Base-by-base conservation (phyloP, 768 basidiomycete genomes). In the Rhodotorula graminis region DNA sequence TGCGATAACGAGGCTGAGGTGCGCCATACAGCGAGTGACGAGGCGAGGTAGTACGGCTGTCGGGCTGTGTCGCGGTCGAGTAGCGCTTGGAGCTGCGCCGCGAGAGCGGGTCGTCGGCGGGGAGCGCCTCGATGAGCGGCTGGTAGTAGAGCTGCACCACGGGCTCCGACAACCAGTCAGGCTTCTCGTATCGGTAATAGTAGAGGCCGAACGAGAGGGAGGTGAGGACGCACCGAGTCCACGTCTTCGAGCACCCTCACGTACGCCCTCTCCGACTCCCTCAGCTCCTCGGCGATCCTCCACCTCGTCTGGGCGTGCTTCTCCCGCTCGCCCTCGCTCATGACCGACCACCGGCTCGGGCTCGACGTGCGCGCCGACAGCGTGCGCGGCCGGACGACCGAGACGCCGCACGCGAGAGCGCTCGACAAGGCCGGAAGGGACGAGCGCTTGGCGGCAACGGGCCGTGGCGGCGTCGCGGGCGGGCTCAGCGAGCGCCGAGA, bases 231-330 rank as follows among this genome's bases (percentile, higher is more conserved):
- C 46, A 76, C 76, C 9, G 53, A 59, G 31, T 79, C 72, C 27
- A 79, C 71, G 46, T 72, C 67, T n/a, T 75, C 65, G n/a, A 79
- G 61, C 0, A 75, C 71, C 16, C 18, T 50, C 0, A 78, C 72
- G 50, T 77, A 79, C 3, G 65, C 61, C 49, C 65, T 52, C 67
- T 79, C 78, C 25, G 77, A 77, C 42, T 78, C 72, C 40, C 71
- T 47, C 25, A 79, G 52, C 67, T 79, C 78, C 52, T 68, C 52
- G 3, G 71, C 71, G 11, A 79, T 70, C 47, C 70, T 53, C 65
- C 64, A 64, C 50, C 73, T 63, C 62, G 62, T 66, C 33, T 73
- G 71, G 29, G 50, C 65, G 47, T 74, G 46, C 58, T 72, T 64
- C 2, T 5, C 57, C 9, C 66, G 53, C 8, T 65, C 70, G 19